Evolutionary conservation across 2,329 filamentous ascomycete species (phyloP).

Genomic region (Fusarium clavum): DNA sequence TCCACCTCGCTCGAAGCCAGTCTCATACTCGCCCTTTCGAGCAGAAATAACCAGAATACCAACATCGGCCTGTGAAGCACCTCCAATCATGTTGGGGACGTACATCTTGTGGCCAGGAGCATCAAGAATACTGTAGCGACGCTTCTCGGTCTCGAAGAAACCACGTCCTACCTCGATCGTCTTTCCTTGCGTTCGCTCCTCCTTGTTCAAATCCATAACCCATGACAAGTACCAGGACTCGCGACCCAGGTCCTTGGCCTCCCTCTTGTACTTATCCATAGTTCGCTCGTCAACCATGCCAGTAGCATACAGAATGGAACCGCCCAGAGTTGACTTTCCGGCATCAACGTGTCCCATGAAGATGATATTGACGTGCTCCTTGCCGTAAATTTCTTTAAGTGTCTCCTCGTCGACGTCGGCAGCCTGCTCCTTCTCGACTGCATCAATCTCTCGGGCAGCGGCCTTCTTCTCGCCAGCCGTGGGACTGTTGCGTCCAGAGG

Average conservation of each 20-base stretch:
- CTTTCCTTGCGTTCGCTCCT: conserved; percentile 96
- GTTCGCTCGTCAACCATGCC: conserved; percentile 99
- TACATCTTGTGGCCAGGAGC: conserved; percentile 98
- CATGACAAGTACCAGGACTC: conserved; percentile 99
- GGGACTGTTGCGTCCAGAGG: conserved; percentile 86
- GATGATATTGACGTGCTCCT: conserved; percentile 93
- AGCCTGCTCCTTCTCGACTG: conserved; percentile 84
- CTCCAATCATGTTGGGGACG: conserved; percentile 98
- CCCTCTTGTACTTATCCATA: conserved; percentile 96
- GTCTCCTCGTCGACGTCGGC: conserved; percentile 79
- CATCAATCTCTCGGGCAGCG: conserved; percentile 76
- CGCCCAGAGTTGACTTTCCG: conserved; percentile 95
- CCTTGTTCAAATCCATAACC: conserved; percentile 96
- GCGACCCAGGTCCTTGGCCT: conserved; percentile 94
- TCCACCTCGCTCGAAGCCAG: conserved; percentile 94
- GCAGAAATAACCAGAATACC: conserved; percentile 96
- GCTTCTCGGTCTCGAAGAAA: conserved; percentile 97
- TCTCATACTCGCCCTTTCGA: conserved; percentile 98
- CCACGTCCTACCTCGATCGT: conserved; percentile 97
- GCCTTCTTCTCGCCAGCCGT: conserved; percentile 68
- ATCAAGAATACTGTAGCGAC: conserved; percentile 95
- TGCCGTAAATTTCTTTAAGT: conserved; percentile 95
- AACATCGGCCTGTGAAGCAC: conserved; percentile 91
- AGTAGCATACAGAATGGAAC: conserved; percentile 90
- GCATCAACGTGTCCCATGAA: conserved; percentile 99